Evolutionary conservation across 1,284 basidiomycete genomes (phyloP), one percentile per base, ranked within the genome.

Genomic region (Apiotrichum domesticum): DNA sequence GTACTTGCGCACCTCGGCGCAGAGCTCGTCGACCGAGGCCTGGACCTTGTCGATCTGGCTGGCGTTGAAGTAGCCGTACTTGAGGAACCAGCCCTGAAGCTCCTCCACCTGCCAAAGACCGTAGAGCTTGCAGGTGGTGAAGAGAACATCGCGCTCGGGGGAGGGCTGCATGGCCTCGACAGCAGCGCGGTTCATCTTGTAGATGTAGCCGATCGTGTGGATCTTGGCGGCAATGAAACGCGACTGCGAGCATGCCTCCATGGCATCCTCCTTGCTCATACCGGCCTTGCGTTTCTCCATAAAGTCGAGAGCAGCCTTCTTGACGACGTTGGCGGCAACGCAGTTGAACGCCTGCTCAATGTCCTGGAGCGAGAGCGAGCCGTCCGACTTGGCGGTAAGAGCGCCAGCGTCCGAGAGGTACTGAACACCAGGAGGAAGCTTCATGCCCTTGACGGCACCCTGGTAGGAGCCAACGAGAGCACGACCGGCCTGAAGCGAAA

Each of bases 81-180:
- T 79, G 65, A 83, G 72, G 75, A 82, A 82, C 65, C 78, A 77
- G 35, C 76, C 79, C 46, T 79, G 80, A 70, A 81, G 80, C 75
- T 82, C 81, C 67, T 83, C 81, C 63, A 82, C 78, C 66, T 80
- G 77, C 79, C 80, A 82, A 11, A 81, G 70, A n/a, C 80, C 79
- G 62, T 79, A 80, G 42, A 80, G 63, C 51, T 65, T 64, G 55
- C 73, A 76, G 42, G 77, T 67, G 6, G 69, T 73, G 51, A 65
- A 57, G 50, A 79, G 63, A 35, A 74, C 67, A 33, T 75, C 71
- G 47, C 67, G 73, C 63, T 75, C 72, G 15, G 58, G 45, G 11
- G 49, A 46, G 8, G 54, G 44, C 33, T 66, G 61, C 57, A 66
- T 51, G 35, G 61, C 72, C 46, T 52, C 57, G 39, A 63, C 61